Base-by-base conservation (phyloP, 1,284 basidiomycete genomes). In the Meira nashicola region DNA sequence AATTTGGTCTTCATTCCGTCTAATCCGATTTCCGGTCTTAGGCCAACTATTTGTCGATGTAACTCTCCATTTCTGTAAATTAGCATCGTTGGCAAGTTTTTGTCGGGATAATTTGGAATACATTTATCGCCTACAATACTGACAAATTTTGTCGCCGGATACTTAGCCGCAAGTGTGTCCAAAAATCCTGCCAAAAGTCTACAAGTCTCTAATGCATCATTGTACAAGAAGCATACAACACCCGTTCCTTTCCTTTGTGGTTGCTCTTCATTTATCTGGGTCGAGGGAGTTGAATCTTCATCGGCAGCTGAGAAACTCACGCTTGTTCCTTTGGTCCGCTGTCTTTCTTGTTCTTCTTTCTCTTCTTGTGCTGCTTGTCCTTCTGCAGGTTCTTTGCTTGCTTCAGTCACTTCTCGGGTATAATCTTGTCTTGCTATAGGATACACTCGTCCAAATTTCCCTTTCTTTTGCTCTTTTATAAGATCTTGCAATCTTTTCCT, bases 381-480 rank as follows among this genome's bases (percentile, higher is more conserved):
- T 4, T 33, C 28, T 33, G 28, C 28, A 8, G 28, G 28, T 33
- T 33, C 28, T 65, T 84, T 85, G 78, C 92, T 95, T 1, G 90
- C 90, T 60, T 97, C 92, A 0, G 93, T 97, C 15, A 98, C 90
- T 74, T 97, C 91, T 54, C 88, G 83, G 38, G 89, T 94, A 79
- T 97, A 98, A 78, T 96, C 93, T 17, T 92, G 91, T 65, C 94
- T 82, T 33, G 86, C 86, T 63, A 98, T 94, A 1, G 92, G 92
- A 79, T 79, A 89, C 52, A 97, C 85, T 48, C 86, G 81, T 19
- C 94, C 92, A 76, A 92, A 96, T 57, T 87, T 84, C 9, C 86
- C 87, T 61, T 82, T 84, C 70, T 84, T 84, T 60, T 84, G 81
- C 59, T 85, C 84, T 33, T 80, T 81, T 56, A 83, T 82, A 71